These are phyloP conservation scores for Gremmenia infestans DNA, from an alignment of 2,329 filamentous ascomycete species.

Conservation along the genomic window DNA sequence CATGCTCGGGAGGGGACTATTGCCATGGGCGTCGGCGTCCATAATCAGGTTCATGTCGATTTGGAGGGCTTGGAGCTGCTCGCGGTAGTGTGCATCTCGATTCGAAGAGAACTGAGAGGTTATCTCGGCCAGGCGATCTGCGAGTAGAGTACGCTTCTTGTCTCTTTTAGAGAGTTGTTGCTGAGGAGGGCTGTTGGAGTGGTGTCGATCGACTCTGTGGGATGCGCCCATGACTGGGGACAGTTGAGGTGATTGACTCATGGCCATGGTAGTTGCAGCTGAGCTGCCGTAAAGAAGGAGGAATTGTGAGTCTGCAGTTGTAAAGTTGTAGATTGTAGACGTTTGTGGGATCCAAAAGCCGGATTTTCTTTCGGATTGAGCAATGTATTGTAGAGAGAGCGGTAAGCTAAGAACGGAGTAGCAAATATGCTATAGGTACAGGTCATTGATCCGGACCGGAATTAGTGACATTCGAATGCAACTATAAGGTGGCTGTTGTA, in stretches of 20 bases:
- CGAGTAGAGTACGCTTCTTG: conserved; percentile 78
- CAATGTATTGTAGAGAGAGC: background rate
- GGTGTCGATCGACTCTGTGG: conserved; percentile 24
- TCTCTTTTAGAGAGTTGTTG: conserved; percentile 69
- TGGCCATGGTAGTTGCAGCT: conserved; percentile 15
- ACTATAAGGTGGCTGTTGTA: background rate
- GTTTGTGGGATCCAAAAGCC: background rate
- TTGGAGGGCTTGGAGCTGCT: conserved; percentile 88
- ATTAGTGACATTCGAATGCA: too few species aligned
- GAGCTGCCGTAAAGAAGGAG: background rate
- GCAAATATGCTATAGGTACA: too few species aligned
- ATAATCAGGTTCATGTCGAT: conserved; percentile 83
- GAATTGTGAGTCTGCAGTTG: background rate
- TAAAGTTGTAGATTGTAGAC: background rate
- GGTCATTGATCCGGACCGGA: too few species aligned
- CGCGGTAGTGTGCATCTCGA: conserved; percentile 77
- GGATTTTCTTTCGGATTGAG: background rate
- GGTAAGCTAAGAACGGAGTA: background rate
- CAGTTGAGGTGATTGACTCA: conserved; percentile 29
- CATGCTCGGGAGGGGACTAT: conserved; percentile 58
- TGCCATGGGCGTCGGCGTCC: conserved; percentile 74
- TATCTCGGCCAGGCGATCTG: conserved; percentile 72
- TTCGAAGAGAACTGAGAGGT: conserved; percentile 74
- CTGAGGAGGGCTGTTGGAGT: conserved; percentile 29
- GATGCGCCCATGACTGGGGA: conserved; percentile 25